These are phyloP conservation scores for Ophiocordyceps unilateralis DNA, from an alignment of 2,329 filamentous ascomycete genomes.

Conservation along the genomic window DNA sequence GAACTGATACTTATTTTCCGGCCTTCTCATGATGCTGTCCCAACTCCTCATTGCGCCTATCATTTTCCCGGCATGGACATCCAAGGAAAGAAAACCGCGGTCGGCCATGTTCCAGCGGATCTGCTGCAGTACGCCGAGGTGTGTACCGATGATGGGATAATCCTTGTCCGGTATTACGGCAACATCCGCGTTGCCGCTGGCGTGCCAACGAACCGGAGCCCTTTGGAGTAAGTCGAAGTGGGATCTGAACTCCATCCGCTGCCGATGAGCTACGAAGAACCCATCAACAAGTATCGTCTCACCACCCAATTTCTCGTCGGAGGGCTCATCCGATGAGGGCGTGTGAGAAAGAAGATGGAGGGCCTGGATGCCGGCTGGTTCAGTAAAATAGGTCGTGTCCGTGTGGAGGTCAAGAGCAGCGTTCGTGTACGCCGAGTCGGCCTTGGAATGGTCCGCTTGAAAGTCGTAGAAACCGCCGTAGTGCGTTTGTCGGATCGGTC, in stretches of 20 bases:
- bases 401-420: conserved; percentile 72
- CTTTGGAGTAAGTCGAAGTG: conserved; percentile 38
- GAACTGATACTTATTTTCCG: conserved; percentile 57
- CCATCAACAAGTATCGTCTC: conserved; percentile 73
- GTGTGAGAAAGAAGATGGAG: conserved; percentile 74
- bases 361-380: conserved; percentile 78
- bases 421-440: conserved; percentile 85
- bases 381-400: conserved; percentile 90
- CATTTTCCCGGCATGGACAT: conserved; percentile 40
- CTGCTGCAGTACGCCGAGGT: conserved; percentile 28
- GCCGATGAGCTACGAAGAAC: conserved; percentile 49
- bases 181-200: conserved; percentile 77
- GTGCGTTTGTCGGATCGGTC: conserved; percentile 78
- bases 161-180: conserved; percentile 55
- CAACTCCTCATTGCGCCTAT: conserved; percentile 66
- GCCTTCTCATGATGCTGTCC: conserved; percentile 47
- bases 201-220: conserved; percentile 54
- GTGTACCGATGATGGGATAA: conserved; percentile 56
- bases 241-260: conserved; percentile 34
- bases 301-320: conserved; percentile 38
- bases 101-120: conserved; percentile 93
- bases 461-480: conserved; percentile 76
- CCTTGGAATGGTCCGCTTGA: conserved; percentile 69
- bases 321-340: conserved; percentile 21
- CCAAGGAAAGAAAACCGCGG: conserved; percentile 49